phyloP scores from a whole-genome alignment of 139 green algal species.

The Desmodesmus armatus region DNA sequence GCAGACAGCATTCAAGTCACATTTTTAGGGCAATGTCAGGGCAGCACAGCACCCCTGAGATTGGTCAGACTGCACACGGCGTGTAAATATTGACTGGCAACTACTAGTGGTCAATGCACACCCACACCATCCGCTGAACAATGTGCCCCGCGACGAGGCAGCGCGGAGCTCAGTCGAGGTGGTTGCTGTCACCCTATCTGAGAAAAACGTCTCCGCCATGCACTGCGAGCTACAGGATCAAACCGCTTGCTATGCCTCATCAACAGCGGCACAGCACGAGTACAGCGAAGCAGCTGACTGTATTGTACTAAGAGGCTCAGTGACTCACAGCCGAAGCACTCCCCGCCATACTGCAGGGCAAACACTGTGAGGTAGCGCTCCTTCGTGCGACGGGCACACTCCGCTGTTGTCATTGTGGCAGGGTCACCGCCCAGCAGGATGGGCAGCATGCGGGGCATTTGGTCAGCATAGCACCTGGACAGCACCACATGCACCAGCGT shows the following conservation, averaged over 20 bases:
- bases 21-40: no score
- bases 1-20: no score
- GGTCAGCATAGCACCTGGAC: background rate
- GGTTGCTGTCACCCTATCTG: no score
- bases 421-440: background rate
- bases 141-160: no score
- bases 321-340: no score
- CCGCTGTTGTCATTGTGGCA: background rate
- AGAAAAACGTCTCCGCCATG: no score
- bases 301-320: background rate
- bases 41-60: no score
- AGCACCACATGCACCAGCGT: background rate
- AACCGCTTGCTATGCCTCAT: background rate
- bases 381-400: background rate
- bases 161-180: no score
- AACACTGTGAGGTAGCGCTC: background rate
- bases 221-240: background rate
- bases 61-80: no score
- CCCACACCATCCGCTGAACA: no score
- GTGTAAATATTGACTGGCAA: no score
- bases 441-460: background rate
- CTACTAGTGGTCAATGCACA: background rate
- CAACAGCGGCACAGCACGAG: background rate
- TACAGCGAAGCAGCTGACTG: no score
- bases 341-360: background rate